phyloP scores from a whole-genome alignment of 2,329 filamentous ascomycete genomes.

The Septoria petroselini region DNA sequence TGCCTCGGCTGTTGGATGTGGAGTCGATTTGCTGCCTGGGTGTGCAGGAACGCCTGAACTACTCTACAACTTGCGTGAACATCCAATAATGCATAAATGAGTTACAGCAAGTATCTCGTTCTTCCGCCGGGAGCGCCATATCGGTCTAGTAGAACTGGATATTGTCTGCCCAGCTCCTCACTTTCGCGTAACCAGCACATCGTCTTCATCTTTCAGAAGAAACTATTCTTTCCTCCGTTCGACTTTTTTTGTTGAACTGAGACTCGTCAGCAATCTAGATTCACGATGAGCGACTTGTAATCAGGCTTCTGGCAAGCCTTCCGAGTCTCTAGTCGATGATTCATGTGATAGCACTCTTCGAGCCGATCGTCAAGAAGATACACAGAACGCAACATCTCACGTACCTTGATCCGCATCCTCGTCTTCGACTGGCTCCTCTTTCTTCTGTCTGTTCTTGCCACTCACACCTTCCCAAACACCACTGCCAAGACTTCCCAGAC shows the following conservation, averaged over 20 bases:
- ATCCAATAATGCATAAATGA: neutral
- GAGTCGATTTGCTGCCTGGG: too few species aligned
- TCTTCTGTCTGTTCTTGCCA: constrained; percentile 30
- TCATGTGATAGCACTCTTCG: too few species aligned
- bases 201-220: constrained; percentile 12
- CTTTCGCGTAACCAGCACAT: constrained; percentile 10
- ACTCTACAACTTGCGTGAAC: too few species aligned
- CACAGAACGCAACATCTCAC: neutral
- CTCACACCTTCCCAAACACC: constrained; percentile 36
- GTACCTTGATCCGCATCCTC: constrained; percentile 16
- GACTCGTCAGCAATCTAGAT: neutral
- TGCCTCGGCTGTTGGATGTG: too few species aligned
- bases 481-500: constrained; percentile 31
- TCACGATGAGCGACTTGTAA: neutral
- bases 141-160: constrained; percentile 6
- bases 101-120: constrained; percentile 6
- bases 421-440: constrained; percentile 14
- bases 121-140: constrained; percentile 4
- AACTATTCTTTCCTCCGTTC: constrained; percentile 12
- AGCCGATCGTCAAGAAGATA: too few species aligned
- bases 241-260: constrained; percentile 6
- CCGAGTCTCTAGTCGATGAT: too few species aligned
- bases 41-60: too few species aligned
- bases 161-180: constrained; percentile 10
- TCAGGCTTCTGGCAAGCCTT: too few species aligned